Conservation (phyloP, 352 stramenopile species). For the Globisporangium echinulatum region DNA sequence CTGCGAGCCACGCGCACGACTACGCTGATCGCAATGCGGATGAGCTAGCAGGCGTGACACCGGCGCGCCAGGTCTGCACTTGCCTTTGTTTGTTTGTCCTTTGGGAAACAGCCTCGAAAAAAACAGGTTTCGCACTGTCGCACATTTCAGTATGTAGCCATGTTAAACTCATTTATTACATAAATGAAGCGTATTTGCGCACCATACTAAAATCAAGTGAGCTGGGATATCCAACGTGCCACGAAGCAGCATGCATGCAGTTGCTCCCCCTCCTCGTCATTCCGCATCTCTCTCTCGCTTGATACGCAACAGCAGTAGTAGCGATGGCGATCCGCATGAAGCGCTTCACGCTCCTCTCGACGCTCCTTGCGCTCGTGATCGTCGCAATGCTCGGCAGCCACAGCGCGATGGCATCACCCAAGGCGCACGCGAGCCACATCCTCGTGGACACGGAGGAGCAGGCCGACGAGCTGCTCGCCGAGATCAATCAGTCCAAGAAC, state of each 20-base stretch:
- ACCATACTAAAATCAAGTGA: neutral
- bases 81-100: neutral
- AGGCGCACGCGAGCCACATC: conserved; percentile 75
- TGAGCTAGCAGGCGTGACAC: neutral
- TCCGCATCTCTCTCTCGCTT: neutral
- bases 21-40: neutral
- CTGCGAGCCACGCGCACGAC: neutral
- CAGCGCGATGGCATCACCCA: conserved; percentile 3
- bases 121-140: neutral
- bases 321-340: conserved; percentile 4
- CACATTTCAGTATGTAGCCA: neutral
- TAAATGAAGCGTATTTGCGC: neutral
- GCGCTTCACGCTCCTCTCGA: conserved; percentile 11
- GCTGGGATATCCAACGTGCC: neutral
- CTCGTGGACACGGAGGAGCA: conserved; percentile 66
- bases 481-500: conserved; percentile 44
- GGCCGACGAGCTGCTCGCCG: conserved; percentile 45
- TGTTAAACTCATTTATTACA: neutral
- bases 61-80: neutral
- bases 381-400: conserved; percentile 9
- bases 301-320: neutral
- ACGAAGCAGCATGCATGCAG: neutral
- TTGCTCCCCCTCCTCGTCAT: neutral
- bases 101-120: neutral
- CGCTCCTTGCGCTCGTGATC: conserved; percentile 6